Evolutionary conservation across 108 stramenopile genomes (phyloP).

Genomic region (Pseudonitzschia delicatissima): DNA sequence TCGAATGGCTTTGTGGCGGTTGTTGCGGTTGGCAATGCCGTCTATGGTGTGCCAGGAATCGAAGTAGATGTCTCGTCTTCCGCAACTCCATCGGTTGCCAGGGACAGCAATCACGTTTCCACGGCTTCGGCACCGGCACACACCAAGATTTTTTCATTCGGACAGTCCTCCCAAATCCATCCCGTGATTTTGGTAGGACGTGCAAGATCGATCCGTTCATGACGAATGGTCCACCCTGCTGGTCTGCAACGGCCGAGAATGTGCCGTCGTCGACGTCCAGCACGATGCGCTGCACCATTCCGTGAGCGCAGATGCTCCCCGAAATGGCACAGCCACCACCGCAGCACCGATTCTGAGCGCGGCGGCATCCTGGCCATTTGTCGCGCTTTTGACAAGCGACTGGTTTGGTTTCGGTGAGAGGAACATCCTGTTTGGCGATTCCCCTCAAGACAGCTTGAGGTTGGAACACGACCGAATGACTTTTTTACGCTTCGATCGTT

Average conservation of each 20-base stretch:
- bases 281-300: slow-evolving; percentile 19
- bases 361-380: slow-evolving; percentile 50
- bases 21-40: slow-evolving; percentile 65
- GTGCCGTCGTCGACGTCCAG: slow-evolving; percentile 65
- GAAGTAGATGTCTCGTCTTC: slow-evolving; percentile 12
- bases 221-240: slow-evolving; percentile 51
- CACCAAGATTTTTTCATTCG: slow-evolving; percentile 57
- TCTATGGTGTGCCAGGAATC: slow-evolving; percentile 60
- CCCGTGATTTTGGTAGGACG: slow-evolving; percentile 67
- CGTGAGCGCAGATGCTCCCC: slow-evolving; percentile 27
- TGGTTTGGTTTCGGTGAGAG: slow-evolving; percentile 75
- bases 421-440: slow-evolving; percentile 74
- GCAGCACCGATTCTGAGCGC: slow-evolving; percentile 74
- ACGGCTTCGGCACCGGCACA: slow-evolving; percentile 13
- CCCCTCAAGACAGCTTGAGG: slow-evolving; percentile 78
- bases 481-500: slow-evolving; percentile 62
- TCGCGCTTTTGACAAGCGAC: slow-evolving; percentile 71
- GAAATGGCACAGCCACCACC: slow-evolving; percentile 55
- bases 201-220: slow-evolving; percentile 27
- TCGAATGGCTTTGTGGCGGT: slow-evolving; percentile 64
- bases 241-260: slow-evolving; percentile 74
- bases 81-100: not conserved
- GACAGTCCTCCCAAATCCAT: slow-evolving; percentile 78
- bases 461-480: slow-evolving; percentile 87
- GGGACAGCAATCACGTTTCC: not conserved